Evolutionary conservation across 164 flowering plant genomes (phyloP), one percentile per base, ranked within the genome.

Genomic region (Akebia trifoliata): DNA sequence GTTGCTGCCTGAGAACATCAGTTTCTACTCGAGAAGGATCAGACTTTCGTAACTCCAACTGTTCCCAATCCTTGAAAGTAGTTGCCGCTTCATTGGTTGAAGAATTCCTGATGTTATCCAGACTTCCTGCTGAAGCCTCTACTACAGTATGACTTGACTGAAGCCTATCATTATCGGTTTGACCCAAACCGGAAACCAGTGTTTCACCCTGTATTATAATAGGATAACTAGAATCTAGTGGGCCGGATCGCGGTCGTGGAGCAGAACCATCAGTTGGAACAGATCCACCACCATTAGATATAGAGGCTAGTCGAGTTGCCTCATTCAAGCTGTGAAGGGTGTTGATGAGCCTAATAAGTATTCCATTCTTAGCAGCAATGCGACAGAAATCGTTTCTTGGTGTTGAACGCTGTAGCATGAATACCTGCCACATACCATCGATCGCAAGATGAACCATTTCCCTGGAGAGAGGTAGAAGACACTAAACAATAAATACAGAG

Each of bases 381-480:
- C 95, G 89, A 65, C 97, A 94, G 68, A 90, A 94, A 63, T 90
- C 97, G 66, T 90, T 85, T 74, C 86, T 82, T 15, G 95, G 91
- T 24, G 97, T 94, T 38, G 96, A 86, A 10, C 81, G 67, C 67
- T 86, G 93, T 67, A 94, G 96, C 81, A 86, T 94, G 66, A 94
- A 88, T 48, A 94, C 87, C 81, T 94, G 99, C 99, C 99, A 94
- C 89, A 90, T 86, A 69, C 96, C 96, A 78, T 94, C 99, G 42
- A 94, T 86, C 49, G 99, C 99, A 48, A 94, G 83, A 69, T 94
- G 99, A 72, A 90, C 91, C 99, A 94, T 83, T 74, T 86, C 95
- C 95, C 99, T 94, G 83, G 60, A 75, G 48, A 61, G 12, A 52
- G 10, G 54, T 40, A 31, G 56, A 57, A 69, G 24, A 50, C 49